Evolutionary conservation across 1,284 basidiomycete genomes (phyloP).

Genomic region (Cryptococcus hybrid): DNA sequence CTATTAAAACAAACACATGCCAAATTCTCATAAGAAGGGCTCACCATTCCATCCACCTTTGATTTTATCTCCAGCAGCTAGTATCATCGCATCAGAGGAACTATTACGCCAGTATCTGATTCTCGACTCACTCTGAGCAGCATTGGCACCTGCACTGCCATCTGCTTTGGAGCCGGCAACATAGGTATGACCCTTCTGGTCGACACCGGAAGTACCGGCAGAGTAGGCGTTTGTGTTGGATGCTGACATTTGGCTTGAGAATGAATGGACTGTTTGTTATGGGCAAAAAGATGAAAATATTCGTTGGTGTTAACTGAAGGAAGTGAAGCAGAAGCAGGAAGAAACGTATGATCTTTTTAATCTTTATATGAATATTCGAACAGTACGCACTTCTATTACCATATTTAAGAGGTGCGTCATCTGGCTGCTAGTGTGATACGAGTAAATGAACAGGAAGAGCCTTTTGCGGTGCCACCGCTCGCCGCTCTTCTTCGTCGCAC

Average conservation of each 20-base stretch:
- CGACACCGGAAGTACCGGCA: conserved; percentile 5
- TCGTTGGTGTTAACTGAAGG: neutral
- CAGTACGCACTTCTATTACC: no score
- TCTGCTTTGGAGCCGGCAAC: conserved; percentile 10
- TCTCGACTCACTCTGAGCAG: conserved; percentile 10
- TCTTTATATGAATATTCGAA: no score
- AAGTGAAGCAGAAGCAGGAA: neutral
- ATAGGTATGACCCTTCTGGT: neutral
- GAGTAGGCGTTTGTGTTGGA: conserved; percentile 7
- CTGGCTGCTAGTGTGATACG: no score
- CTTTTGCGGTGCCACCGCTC: no score
- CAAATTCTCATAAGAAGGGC: neutral
- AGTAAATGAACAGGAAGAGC: no score
- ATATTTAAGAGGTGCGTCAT: no score
- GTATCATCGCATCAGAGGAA: neutral
- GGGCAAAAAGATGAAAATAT: neutral
- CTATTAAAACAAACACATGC: neutral
- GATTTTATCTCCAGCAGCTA: conserved; percentile 21
- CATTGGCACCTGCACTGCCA: conserved; percentile 14
- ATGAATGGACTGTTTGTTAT: neutral
- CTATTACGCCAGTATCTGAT: neutral
- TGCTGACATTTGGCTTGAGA: conserved; percentile 3
- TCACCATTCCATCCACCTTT: conserved; percentile 25
- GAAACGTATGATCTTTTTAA: no score
- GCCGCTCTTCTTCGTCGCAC: no score